These are phyloP conservation scores for Podospora sp. DNA, from an alignment of 495 filamentous ascomycete genomes.

Conservation along the genomic window DNA sequence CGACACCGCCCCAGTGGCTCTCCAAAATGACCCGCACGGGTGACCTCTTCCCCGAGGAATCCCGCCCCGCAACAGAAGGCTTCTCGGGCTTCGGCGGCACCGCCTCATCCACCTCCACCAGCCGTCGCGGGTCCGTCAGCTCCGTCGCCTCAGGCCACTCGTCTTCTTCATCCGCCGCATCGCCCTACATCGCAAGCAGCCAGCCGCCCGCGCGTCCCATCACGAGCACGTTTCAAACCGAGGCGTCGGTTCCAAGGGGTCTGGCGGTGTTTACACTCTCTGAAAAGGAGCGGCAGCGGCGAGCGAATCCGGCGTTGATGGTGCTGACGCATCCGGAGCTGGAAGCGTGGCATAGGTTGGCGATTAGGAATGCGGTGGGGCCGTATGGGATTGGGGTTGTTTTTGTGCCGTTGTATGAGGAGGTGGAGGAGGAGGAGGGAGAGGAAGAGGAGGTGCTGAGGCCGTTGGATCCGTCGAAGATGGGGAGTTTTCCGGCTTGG, in stretches of 20 bases:
- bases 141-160: conserved; percentile 10
- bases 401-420: conserved; percentile 27
- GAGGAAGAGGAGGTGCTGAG: conserved; percentile 27
- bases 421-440: conserved; percentile 21
- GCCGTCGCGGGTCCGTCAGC: conserved; percentile 19
- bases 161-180: not conserved
- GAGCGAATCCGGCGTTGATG: conserved; percentile 27
- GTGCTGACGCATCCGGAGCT: conserved; percentile 29
- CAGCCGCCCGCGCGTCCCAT: not conserved
- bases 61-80: conserved; percentile 24
- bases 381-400: conserved; percentile 28
- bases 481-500: conserved; percentile 25
- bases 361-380: conserved; percentile 19
- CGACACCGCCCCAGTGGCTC: conserved; percentile 17
- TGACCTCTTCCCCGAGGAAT: conserved; percentile 30
- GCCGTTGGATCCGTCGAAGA: conserved; percentile 27
- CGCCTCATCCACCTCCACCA: conserved; percentile 21
- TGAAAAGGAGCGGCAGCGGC: conserved; percentile 15
- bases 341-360: conserved; percentile 23
- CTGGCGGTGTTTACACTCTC: conserved; percentile 25
- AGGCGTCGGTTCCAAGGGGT: not conserved
- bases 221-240: conserved; percentile 1
- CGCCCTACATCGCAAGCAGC: not conserved
- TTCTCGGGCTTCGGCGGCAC: conserved; percentile 23
- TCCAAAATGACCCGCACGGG: conserved; percentile 30